Conservation (phyloP, 768 basidiomycete species). For the Amanita muscaria region DNA sequence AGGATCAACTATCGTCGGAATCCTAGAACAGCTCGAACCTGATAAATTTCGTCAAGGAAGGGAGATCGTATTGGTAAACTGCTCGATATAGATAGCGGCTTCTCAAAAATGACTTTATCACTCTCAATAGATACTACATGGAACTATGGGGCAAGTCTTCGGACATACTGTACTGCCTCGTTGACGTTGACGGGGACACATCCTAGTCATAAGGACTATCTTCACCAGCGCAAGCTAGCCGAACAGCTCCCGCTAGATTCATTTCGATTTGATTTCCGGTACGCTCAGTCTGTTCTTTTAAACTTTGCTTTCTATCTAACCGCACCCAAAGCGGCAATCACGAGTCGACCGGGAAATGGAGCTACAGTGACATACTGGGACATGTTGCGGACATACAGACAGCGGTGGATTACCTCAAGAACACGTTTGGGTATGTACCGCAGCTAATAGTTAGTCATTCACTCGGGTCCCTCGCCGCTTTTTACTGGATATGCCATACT, state of each 20-base stretch:
- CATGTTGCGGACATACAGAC: conserved; percentile 60
- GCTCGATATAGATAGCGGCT: too few relatives aligned
- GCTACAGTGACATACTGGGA: conserved; percentile 45
- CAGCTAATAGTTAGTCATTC: conserved; percentile 74
- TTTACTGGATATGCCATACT: conserved; percentile 61
- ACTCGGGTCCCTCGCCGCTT: conserved; percentile 58
- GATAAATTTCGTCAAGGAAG: conserved; percentile 43
- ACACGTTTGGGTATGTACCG: conserved; percentile 54
- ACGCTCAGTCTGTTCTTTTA: conserved; percentile 14
- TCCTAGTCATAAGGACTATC: conserved; percentile 74
- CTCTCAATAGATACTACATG: conserved; percentile 77
- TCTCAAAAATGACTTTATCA: background rate
- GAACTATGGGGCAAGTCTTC: conserved; percentile 58
- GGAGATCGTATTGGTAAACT: conserved; percentile 56
- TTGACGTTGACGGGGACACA: conserved; percentile 11
- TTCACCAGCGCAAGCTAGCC: conserved; percentile 71
- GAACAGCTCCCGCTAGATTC: conserved; percentile 61
- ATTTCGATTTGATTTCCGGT: conserved; percentile 86
- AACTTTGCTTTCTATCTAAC: background rate
- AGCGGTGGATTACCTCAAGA: conserved; percentile 55
- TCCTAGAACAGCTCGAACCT: conserved; percentile 52
- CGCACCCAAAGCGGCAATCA: conserved; percentile 59
- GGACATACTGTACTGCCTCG: conserved; percentile 14
- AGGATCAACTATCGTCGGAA: conserved; percentile 35
- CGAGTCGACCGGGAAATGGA: conserved; percentile 65